Evolutionary conservation across 1,139 yeast genomes (phyloP).

Genomic region (Geotrichum aggregatum): DNA sequence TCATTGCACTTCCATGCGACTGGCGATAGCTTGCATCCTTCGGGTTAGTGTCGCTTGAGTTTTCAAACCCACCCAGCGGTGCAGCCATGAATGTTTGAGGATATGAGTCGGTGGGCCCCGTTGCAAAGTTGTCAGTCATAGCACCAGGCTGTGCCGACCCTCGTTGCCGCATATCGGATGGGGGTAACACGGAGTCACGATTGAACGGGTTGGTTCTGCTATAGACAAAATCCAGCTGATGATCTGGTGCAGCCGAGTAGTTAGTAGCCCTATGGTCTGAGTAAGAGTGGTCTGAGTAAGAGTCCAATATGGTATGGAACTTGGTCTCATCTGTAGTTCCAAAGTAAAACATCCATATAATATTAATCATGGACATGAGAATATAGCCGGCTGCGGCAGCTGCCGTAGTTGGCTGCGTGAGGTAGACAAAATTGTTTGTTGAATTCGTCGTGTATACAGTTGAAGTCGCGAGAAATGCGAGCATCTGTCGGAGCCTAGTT

Average conservation of each 20-base stretch:
- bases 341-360: conserved; percentile 74
- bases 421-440: conserved; percentile 73
- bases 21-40: conserved; percentile 8
- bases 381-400: conserved; percentile 95
- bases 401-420: conserved; percentile 57
- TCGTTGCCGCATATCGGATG: background rate
- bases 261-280: conserved; percentile 35
- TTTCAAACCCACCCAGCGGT: conserved; percentile 57
- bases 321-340: conserved; percentile 55
- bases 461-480: conserved; percentile 58
- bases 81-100: conserved; percentile 52
- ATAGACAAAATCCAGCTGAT: background rate
- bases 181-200: conserved; percentile 1
- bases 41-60: conserved; percentile 36
- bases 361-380: conserved; percentile 69
- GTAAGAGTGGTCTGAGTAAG: conserved; percentile 47
- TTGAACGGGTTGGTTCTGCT: conserved; percentile 9
- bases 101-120: conserved; percentile 18
- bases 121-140: background rate
- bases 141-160: background rate
- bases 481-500: conserved; percentile 30
- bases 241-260: conserved; percentile 22
- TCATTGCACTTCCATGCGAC: conserved; percentile 4
- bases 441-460: conserved; percentile 80
- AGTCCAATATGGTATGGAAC: conserved; percentile 77